Evolutionary conservation across 306 rosid genomes (phyloP).

Genomic region (Senna tora): DNA sequence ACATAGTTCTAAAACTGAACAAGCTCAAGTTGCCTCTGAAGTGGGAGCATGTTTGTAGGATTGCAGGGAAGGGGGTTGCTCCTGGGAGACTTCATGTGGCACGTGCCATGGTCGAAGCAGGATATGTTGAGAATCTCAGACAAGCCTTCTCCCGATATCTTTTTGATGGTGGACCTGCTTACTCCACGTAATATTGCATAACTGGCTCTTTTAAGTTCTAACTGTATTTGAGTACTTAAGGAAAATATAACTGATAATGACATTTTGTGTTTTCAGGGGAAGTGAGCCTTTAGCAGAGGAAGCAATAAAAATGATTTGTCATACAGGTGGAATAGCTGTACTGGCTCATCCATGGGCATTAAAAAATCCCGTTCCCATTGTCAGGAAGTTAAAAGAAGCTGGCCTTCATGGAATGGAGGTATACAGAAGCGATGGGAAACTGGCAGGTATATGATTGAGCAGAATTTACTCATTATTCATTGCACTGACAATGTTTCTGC

Average conservation of each 20-base stretch:
- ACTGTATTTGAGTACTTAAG: constrained; percentile 19
- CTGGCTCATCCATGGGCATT: constrained; percentile 99
- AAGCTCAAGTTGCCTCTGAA: constrained; percentile 82
- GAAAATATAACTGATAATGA: constrained; percentile 13
- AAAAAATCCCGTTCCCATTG: constrained; percentile 69
- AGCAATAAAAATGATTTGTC: constrained; percentile 72
- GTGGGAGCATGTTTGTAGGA: constrained; percentile 91
- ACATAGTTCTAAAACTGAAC: constrained; percentile 81
- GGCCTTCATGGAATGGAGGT: constrained; percentile 99
- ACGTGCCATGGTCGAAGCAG: constrained; percentile 94
- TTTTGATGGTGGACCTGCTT: constrained; percentile 96
- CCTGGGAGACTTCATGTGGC: constrained; percentile 97
- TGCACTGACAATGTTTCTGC: constrained; percentile 16
- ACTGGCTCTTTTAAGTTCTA: constrained; percentile 32
- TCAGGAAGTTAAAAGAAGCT: constrained; percentile 80
- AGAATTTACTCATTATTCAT: constrained; percentile 13
- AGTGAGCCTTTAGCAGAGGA: constrained; percentile 86
- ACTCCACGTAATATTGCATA: constrained; percentile 71
- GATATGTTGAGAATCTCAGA: constrained; percentile 85
- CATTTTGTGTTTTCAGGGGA: constrained; percentile 65
- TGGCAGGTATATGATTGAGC: constrained; percentile 60
- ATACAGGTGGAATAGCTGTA: constrained; percentile 92
- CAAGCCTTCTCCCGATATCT: constrained; percentile 90
- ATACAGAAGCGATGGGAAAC: constrained; percentile 85
- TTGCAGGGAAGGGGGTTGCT: constrained; percentile 96